Base-by-base conservation (phyloP, 352 stramenopile genomes). In the Globisporangium spiculum region DNA sequence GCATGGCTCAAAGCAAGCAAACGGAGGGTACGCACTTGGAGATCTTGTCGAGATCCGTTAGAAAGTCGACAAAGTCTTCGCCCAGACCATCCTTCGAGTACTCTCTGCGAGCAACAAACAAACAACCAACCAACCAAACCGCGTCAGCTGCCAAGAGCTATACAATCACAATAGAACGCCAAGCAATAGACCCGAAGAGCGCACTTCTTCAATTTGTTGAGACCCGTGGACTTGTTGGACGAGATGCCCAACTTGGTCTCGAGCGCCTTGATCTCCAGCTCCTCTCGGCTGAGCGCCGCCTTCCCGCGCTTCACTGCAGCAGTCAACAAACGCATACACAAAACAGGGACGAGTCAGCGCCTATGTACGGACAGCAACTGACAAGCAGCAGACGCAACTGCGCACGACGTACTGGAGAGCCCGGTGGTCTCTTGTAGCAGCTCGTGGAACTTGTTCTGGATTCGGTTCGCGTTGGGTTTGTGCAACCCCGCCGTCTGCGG, bases 371-470 rank as follows among this genome's bases (percentile, higher is more conserved):
- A 46, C 10, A 22, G 36, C n/a, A 9, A 27, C 26, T 27, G 26
- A 27, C 26, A 27, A 27, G 26, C 26, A 27, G 2, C 57, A 34
- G 26, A 14, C 9, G 36, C 36, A 18, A 16, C 12, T 61, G 36
- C 58, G 50, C 26, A 66, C 22, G 9, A 64, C 69, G 66, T 53
- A 80, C 71, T 68, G 14, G 77, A 82, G 18, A 70, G 60, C 7
- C 70, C 85, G 3, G 79, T 84, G 5, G 76, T 88, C 75, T 93
- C 81, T 22, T 88, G 75, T 27, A 93, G 68, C 68, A 94, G 83
- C 73, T 93, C 82, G 57, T 91, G 83, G 73, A 94, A 94, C 59
- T 84, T 87, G 74, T 93, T 94, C 61, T 81, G 76, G 65, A 93
- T 75, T 30, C 71, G 63, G 24, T 24, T 63, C 14, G 57, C 55